Percentiles rank a stretch among this genome's conserved stretches.
These are phyloP conservation scores for Chondrus crispus DNA, from an alignment of 23 red algal genomes.

Conservation along the genomic window DNA sequence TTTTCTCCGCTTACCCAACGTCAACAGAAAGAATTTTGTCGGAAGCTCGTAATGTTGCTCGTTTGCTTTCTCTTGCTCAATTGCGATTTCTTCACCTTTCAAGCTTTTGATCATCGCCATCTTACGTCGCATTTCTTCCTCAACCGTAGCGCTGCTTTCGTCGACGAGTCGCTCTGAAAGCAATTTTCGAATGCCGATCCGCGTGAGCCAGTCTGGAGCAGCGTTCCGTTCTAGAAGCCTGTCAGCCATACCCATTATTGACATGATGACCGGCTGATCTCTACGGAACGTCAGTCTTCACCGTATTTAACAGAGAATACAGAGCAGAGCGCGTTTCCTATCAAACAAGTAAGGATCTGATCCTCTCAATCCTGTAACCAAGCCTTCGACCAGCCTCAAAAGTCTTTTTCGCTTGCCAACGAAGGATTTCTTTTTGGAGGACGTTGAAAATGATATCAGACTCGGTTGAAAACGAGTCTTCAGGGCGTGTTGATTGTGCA, in stretches of 20 bases:
- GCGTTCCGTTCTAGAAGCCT: slow-evolving; percentile 80
- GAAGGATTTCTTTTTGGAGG: too few relatives aligned
- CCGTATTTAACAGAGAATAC: too few relatives aligned
- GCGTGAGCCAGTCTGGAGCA: slow-evolving; percentile 79
- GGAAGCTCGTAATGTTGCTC: slow-evolving; percentile 98
- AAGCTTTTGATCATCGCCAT: slow-evolving; percentile 73
- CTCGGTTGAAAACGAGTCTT: too few relatives aligned
- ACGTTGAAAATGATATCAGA: too few relatives aligned
- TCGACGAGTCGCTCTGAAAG: slow-evolving; percentile 56
- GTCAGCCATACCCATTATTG: slow-evolving; percentile 42
- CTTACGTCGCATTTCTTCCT: slow-evolving; percentile 59
- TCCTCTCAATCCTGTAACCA: too few relatives aligned
- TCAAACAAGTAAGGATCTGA: too few relatives aligned
- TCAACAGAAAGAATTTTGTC: slow-evolving; percentile 69
- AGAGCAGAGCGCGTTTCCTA: too few relatives aligned
- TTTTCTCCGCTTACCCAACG: slow-evolving; percentile 84
- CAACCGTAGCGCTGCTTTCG: slow-evolving; percentile 29
- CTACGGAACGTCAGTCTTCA: too few relatives aligned
- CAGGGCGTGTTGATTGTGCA: too few relatives aligned
- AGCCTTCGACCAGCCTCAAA: too few relatives aligned
- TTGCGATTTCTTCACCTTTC: slow-evolving; percentile 35
- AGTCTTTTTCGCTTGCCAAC: too few relatives aligned
- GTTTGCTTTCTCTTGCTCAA: slow-evolving; percentile 84
- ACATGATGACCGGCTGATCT: background rate
- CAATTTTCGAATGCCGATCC: slow-evolving; percentile 81